Evolutionary conservation across 768 basidiomycete genomes (phyloP).

Genomic region (Strobilomyces dryophilus): DNA sequence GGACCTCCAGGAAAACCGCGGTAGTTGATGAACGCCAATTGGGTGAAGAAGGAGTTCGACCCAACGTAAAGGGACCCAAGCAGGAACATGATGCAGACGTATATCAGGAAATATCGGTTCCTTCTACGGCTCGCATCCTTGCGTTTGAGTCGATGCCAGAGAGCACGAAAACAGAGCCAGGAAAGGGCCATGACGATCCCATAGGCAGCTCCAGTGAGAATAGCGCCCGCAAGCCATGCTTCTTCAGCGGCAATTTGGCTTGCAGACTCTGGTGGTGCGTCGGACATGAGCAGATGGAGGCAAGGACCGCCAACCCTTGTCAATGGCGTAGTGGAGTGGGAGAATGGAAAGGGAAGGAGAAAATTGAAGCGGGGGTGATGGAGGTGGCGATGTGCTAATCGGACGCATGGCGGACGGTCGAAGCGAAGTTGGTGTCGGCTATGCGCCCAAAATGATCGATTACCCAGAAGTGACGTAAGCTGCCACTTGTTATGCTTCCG

Average conservation of each 20-base stretch:
- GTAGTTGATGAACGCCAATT: constrained; percentile 28
- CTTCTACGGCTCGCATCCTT: constrained; percentile 10
- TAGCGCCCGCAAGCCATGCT: constrained; percentile 26
- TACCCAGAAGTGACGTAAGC: constrained; percentile 4
- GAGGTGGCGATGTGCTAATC: constrained; percentile 3
- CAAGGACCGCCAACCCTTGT: constrained; percentile 5
- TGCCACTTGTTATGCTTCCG: neutral
- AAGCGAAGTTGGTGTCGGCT: neutral
- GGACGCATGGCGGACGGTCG: constrained; percentile 2
- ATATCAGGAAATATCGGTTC: constrained; percentile 23
- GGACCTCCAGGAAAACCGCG: constrained; percentile 26
- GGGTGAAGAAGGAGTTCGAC: constrained; percentile 28
- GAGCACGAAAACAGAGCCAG: constrained; percentile 20
- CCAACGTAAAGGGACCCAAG: constrained; percentile 24
- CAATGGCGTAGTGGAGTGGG: neutral
- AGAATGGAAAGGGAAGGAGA: neutral
- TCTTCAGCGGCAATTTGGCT: constrained; percentile 22
- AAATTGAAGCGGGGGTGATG: neutral
- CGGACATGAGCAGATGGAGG: constrained; percentile 14
- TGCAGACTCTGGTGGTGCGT: constrained; percentile 13
- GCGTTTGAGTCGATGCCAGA: constrained; percentile 16
- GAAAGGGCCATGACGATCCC: constrained; percentile 24
- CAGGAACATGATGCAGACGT: constrained; percentile 19
- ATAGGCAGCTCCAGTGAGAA: constrained; percentile 25
- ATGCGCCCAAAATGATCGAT: neutral